Conservation (phyloP, 78 protist species). For the Emiliania huxleyi region DNA sequence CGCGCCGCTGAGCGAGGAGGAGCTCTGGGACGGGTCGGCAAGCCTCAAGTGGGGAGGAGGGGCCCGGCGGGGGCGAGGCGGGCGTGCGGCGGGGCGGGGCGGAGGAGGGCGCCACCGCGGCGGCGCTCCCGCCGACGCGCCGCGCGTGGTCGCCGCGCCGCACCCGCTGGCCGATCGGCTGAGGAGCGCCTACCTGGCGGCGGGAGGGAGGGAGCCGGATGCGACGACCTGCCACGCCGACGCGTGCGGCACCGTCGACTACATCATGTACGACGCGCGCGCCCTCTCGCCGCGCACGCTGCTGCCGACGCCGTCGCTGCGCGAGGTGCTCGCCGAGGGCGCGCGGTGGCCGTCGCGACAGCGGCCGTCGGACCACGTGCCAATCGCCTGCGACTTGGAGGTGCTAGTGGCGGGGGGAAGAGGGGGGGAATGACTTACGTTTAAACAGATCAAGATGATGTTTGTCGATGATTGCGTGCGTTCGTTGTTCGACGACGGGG, state of each 20-base stretch:
- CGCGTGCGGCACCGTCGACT: background rate
- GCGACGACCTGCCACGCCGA: background rate
- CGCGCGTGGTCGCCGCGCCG: background rate
- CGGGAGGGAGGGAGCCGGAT: background rate
- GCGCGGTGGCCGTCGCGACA: too few relatives aligned
- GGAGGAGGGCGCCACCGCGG: background rate
- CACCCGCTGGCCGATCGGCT: background rate
- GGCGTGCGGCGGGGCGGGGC: background rate
- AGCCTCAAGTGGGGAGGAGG: background rate
- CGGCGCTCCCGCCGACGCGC: background rate
- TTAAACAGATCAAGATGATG: too few relatives aligned
- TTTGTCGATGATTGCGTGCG: too few relatives aligned
- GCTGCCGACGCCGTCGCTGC: background rate
- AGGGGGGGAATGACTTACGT: too few relatives aligned
- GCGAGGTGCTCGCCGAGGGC: background rate
- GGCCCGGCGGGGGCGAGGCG: background rate
- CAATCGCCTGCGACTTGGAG: background rate
- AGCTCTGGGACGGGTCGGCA: background rate
- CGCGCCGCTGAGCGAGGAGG: background rate
- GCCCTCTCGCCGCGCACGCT: background rate
- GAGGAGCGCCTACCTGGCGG: background rate
- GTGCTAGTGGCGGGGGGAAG: too few relatives aligned
- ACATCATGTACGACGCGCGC: background rate
- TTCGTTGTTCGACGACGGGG: too few relatives aligned
- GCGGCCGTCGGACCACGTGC: background rate